Evolutionary conservation across 768 basidiomycete species (phyloP).

Genomic region (Xanthoconium purpureum): DNA sequence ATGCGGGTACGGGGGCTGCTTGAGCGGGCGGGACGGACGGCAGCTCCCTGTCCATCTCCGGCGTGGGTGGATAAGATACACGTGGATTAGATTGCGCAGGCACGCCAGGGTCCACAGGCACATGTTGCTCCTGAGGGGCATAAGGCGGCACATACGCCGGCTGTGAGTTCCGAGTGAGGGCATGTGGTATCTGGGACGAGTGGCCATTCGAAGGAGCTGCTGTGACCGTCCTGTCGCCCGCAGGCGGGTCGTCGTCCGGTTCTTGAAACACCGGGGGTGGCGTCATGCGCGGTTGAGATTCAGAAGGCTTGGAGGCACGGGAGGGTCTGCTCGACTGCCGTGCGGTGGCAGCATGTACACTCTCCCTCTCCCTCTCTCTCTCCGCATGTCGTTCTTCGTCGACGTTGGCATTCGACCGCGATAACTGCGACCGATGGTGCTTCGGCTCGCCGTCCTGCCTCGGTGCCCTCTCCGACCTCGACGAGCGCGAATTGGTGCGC

Average conservation of each 20-base stretch:
- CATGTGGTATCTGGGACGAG: slow-evolving; percentile 9
- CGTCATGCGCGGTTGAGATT: slow-evolving; percentile 29
- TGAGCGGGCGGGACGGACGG: slow-evolving; percentile 29
- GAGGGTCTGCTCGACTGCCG: slow-evolving; percentile 43
- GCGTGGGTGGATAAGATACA: slow-evolving; percentile 16
- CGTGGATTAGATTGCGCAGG: slow-evolving; percentile 1
- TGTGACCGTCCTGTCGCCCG: slow-evolving; percentile 3
- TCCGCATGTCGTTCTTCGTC: slow-evolving; percentile 40
- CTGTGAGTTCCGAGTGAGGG: slow-evolving; percentile 16
- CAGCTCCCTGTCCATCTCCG: slow-evolving; percentile 23
- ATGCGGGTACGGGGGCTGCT: slow-evolving; percentile 48
- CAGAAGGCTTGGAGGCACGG: slow-evolving; percentile 36
- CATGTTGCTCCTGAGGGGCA: slow-evolving; percentile 6
- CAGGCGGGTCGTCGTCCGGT: slow-evolving; percentile 31
- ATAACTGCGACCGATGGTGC: slow-evolving; percentile 48
- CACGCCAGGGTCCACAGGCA: slow-evolving; percentile 10
- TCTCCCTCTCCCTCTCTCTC: slow-evolving; percentile 33
- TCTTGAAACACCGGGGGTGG: slow-evolving; percentile 31
- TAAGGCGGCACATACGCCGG: not conserved
- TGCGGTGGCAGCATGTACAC: slow-evolving; percentile 23
- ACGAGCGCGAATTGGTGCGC: slow-evolving; percentile 56
- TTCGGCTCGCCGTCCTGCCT: slow-evolving; percentile 42
- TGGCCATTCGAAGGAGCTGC: slow-evolving; percentile 11
- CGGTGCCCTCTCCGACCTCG: slow-evolving; percentile 40
- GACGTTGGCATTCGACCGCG: slow-evolving; percentile 38